Evolutionary conservation across 331 rosid genomes (phyloP), one percentile per base, ranked within the genome.

Genomic region (Dryas integrifolia): DNA sequence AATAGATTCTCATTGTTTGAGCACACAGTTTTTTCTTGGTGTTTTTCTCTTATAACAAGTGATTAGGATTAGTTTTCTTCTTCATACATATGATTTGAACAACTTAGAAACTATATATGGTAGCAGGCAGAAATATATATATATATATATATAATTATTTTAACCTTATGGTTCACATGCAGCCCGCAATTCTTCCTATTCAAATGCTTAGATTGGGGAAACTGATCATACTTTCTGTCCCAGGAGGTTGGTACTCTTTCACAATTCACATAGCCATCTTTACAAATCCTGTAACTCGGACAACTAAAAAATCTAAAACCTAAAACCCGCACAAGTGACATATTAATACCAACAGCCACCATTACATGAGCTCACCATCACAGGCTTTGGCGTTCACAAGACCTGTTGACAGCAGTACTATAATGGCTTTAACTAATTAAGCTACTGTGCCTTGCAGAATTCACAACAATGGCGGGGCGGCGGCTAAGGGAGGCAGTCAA

Each of bases 401-500:
- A 13, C 68, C 7, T 41, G 49, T n/a, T 15, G 41, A 62, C 67
- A 62, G 26, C 3, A 63, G 68, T 41, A 4, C 47, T 69, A 40
- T 12, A 69, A 53, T 6, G 73, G 35, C n/a, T 52, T 24, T 24
- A 43, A 44, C 53, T 51, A 26, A 24, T 71, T 77, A 50, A 72
- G 51, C 41, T 35, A 30, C 69, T 79, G 76, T 72, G 70, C 66
- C 60, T 72, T 76, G 81, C 86, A 92, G 96, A 90, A 74, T 86
- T 92, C 79, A 90, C 98, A 76, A 92, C 93, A 82, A 92, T 92
- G 97, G 85, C 93, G 0, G 93, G 98, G 9, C 86, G 90, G 67
- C 75, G 96, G 43, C 82, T 92, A 30, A 88, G 93, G 67, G 93
- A 88, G 52, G 89, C 88, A 62, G 83, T 90, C 59, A 87, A 83